Evolutionary conservation across 2,329 filamentous ascomycete genomes (phyloP).

Genomic region (Nannizziopsis arthrosporioides): DNA sequence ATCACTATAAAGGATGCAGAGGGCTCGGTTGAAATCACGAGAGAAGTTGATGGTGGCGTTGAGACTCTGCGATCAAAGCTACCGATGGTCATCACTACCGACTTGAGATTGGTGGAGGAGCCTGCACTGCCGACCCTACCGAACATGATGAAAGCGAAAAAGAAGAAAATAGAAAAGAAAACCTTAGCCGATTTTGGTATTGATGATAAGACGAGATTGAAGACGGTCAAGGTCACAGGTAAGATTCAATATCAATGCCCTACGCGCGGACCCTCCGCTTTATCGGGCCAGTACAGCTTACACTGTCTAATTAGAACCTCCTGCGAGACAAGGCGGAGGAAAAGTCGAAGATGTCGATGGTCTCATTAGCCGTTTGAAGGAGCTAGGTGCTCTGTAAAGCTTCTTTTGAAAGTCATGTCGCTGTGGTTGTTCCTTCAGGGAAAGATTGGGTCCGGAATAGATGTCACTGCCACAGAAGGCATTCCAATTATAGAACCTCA

Average conservation of each 20-base stretch:
- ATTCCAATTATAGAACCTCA: too few relatives aligned
- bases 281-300: constrained; percentile 7
- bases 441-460: not conserved
- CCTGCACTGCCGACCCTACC: constrained; percentile 89
- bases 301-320: constrained; percentile 52
- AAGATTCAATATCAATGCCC: constrained; percentile 13
- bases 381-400: constrained; percentile 72
- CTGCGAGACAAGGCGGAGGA: constrained; percentile 76
- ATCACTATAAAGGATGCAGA: constrained; percentile 60
- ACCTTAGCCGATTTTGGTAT: constrained; percentile 70
- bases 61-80: constrained; percentile 79
- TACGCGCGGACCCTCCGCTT: not conserved
- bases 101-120: constrained; percentile 91
- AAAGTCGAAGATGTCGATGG: constrained; percentile 97
- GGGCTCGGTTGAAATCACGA: constrained; percentile 62
- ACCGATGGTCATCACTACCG: constrained; percentile 89
- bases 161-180: constrained; percentile 96
- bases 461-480: not conserved
- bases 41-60: constrained; percentile 89
- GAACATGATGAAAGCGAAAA: constrained; percentile 99
- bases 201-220: constrained; percentile 62
- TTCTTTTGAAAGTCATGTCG: not conserved
- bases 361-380: constrained; percentile 87
- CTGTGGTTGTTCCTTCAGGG: not conserved
- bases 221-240: constrained; percentile 81